Evolutionary conservation across 768 basidiomycete species (phyloP).

Genomic region (Cystofilobasidium bisporidii): DNA sequence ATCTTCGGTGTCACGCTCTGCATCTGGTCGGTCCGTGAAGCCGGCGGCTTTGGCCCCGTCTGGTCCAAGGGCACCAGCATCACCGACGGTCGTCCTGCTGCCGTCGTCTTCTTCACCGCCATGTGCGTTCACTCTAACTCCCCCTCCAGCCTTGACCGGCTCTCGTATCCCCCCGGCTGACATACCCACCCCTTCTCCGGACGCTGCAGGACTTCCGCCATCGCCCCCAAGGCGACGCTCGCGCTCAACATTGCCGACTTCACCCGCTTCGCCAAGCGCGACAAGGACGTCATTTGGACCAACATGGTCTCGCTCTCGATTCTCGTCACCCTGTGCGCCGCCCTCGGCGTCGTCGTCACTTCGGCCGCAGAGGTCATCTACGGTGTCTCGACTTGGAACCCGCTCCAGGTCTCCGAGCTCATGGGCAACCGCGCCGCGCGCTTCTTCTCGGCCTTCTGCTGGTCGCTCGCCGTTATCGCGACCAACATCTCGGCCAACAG

Average conservation of each 20-base stretch:
- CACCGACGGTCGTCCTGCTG: slow-evolving; percentile 14
- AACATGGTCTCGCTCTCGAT: slow-evolving; percentile 33
- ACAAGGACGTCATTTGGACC: slow-evolving; percentile 29
- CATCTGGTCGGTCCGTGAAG: slow-evolving; percentile 25
- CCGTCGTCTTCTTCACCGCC: slow-evolving; percentile 29
- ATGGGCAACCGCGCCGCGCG: slow-evolving; percentile 24
- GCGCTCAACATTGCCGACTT: slow-evolving; percentile 29
- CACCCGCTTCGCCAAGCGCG: slow-evolving; percentile 30
- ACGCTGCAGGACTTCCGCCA: no score
- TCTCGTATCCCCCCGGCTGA: no score
- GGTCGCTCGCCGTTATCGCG: slow-evolving; percentile 32
- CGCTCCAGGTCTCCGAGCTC: slow-evolving; percentile 29
- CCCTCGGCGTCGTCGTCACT: slow-evolving; percentile 30
- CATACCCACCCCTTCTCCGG: no score
- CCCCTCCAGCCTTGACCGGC: no score
- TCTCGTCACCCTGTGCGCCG: slow-evolving; percentile 27
- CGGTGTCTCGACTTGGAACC: slow-evolving; percentile 27
- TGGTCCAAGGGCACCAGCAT: slow-evolving; percentile 10
- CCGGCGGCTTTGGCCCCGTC: not conserved
- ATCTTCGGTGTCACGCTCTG: slow-evolving; percentile 30
- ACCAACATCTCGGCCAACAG: slow-evolving; percentile 33
- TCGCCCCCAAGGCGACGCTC: slow-evolving; percentile 26
- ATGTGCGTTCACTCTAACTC: no score
- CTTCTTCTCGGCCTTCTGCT: slow-evolving; percentile 32
- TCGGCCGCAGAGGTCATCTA: slow-evolving; percentile 29